Base-by-base conservation (phyloP, 129 eudicot genomes). In the Heracleum sosnowskyi region DNA sequence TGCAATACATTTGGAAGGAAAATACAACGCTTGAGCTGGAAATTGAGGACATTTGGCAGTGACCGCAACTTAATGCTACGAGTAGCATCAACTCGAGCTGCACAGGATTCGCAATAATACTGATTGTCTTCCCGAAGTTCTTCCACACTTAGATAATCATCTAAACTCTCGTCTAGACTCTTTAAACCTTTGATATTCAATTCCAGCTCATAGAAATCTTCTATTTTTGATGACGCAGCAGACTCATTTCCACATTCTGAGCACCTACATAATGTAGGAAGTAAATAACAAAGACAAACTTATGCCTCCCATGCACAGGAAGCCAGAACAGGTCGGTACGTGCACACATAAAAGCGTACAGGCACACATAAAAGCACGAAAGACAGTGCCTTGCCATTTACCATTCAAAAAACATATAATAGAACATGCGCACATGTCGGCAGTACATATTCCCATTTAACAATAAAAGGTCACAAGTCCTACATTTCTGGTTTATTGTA, bases 11-110 rank as follows among this genome's bases (percentile, higher is more conserved):
- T 95, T 77, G 96, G 97, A 60, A 91, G 92, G 83, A 95, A 95
- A 57, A 95, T 84, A 84, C 97, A 95, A 44, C 99, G 99, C 88
- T 95, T 95, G 83, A 95, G 99, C 92, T 95, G 99, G 83, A 95
- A 90, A 81, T 87, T 95, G 73, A 95, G 91, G 64, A 95, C 92
- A 64, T 92, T 86, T 72, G 99, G 99, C 87, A 95, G 85, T 35
- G 95, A 85, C 70, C 91, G 92, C 90, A 95, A 83, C 88, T 86
- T 88, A 80, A 92, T 95, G 87, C 91, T 84, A 34, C 99, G 99
- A 44, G 97, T 89, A 84, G 99, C 99, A 87, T 95, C 86, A 76
- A 85, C 99, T 77, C 95, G 90, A 74, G 89, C 82, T 69, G 92
- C 88, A 82, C 99, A 95, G 15, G 91, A 90, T 77, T 87, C 88